Conservation (phyloP, 805 yeast species). For the Saturnispora serradocipensis region DNA sequence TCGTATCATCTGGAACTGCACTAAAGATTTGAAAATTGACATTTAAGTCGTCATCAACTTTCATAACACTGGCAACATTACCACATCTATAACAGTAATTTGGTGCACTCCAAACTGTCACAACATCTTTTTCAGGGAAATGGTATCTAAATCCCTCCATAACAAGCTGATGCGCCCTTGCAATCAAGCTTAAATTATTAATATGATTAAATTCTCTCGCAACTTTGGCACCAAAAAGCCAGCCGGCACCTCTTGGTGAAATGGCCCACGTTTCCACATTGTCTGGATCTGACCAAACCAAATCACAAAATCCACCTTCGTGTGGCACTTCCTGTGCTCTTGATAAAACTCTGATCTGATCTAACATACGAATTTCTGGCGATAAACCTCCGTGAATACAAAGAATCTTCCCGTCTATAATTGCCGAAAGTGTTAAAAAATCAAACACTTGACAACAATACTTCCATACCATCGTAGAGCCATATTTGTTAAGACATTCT, state of each 20-base stretch:
- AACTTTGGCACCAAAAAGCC: slow-evolving; percentile 92
- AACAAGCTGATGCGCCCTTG: slow-evolving; percentile 95
- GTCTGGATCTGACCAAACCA: slow-evolving; percentile 97
- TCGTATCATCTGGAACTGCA: slow-evolving; percentile 82
- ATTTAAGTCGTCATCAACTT: slow-evolving; percentile 74
- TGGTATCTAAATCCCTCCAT: slow-evolving; percentile 98
- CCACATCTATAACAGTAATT: slow-evolving; percentile 97
- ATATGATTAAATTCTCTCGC: slow-evolving; percentile 95
- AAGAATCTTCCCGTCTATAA: slow-evolving; percentile 85
- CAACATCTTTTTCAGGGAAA: slow-evolving; percentile 92
- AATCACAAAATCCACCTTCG: slow-evolving; percentile 97
- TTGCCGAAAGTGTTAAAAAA: slow-evolving; percentile 88
- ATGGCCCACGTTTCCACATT: slow-evolving; percentile 98
- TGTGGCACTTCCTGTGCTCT: slow-evolving; percentile 98
- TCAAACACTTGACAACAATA: slow-evolving; percentile 95
- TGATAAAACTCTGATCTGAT: slow-evolving; percentile 86
- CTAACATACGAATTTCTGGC: slow-evolving; percentile 95
- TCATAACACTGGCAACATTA: slow-evolving; percentile 97
- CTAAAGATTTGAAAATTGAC: slow-evolving; percentile 91
- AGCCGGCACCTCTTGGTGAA: slow-evolving; percentile 96
- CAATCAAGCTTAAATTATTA: slow-evolving; percentile 77
- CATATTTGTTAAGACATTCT: slow-evolving; percentile 88
- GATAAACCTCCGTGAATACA: slow-evolving; percentile 98
- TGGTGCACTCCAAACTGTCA: slow-evolving; percentile 97
- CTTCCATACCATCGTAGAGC: slow-evolving; percentile 92